A percentile compares a stretch with the other conserved stretches of the same genome.
These are phyloP conservation scores for Straminergon stramineum DNA, from an alignment of 225 moss, liverwort and hornwort genomes.

Conservation along the genomic window DNA sequence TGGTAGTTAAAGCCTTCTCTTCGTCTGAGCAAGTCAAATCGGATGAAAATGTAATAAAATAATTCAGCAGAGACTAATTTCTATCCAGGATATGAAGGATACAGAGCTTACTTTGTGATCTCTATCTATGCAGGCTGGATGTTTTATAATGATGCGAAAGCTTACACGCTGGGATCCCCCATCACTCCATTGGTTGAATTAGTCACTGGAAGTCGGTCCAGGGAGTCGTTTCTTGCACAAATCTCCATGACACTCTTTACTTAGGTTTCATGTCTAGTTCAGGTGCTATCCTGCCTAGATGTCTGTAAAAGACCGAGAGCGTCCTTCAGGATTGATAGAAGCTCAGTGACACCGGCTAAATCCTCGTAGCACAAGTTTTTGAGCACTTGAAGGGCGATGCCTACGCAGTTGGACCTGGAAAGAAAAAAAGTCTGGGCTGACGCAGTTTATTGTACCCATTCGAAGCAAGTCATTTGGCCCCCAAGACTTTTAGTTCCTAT, in stretches of 20 bases:
- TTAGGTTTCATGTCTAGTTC: not conserved
- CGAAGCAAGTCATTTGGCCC: not conserved
- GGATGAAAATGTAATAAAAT: no score
- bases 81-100: not conserved
- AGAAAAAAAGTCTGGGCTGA: not conserved
- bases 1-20: not conserved
- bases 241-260: not conserved
- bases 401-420: not conserved
- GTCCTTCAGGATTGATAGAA: not conserved
- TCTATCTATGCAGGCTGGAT: slow-evolving; percentile 42
- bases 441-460: not conserved
- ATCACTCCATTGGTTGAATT: slow-evolving; percentile 53
- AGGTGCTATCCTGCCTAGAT: not conserved
- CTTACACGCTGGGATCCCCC: slow-evolving; percentile 38
- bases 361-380: not conserved
- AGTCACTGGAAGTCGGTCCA: slow-evolving; percentile 47
- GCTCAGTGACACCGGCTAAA: not conserved
- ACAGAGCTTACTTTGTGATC: not conserved
- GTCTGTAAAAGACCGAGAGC: slow-evolving; percentile 6
- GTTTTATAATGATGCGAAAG: slow-evolving; percentile 54
- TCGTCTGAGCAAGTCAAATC: not conserved
- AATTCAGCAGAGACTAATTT: no score
- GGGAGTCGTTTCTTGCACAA: not conserved
- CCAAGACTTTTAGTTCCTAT: not conserved
- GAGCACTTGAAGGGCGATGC: not conserved